Conservation (phyloP, 257 asterid species). For the Solanum chilense region DNA sequence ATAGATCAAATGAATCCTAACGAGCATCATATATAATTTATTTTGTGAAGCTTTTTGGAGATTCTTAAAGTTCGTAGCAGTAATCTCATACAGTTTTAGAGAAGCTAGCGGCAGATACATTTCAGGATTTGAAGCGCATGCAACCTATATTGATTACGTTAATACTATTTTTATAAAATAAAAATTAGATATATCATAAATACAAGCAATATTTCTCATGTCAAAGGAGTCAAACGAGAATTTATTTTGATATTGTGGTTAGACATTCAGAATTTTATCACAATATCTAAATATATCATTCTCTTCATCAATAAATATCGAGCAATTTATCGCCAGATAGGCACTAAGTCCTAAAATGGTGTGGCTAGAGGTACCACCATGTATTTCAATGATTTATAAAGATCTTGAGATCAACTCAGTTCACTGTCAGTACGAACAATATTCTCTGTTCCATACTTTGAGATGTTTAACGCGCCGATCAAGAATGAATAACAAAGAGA, state of each 20-base stretch:
- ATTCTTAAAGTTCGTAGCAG: too few species aligned
- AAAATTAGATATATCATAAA: background rate
- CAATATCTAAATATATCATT: background rate
- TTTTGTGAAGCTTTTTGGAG: too few species aligned
- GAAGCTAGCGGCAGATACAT: background rate
- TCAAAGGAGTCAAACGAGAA: background rate
- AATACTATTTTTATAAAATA: too few species aligned
- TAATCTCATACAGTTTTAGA: too few species aligned
- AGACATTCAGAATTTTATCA: too few species aligned
- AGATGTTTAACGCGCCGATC: background rate
- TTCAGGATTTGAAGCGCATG: background rate
- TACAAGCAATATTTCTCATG: too few species aligned
- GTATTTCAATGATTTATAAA: rapidly evolving
- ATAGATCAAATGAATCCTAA: background rate
- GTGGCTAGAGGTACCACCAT: background rate
- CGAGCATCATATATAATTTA: background rate
- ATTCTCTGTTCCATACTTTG: background rate
- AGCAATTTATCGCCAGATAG: background rate
- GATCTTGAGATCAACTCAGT: background rate
- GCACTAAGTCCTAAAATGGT: background rate
- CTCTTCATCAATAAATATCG: background rate
- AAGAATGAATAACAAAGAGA: background rate
- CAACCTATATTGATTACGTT: background rate
- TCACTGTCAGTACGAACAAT: background rate
- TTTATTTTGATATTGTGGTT: background rate